These are phyloP conservation scores for Yamadazyma nakazawae DNA, from an alignment of 805 yeast species.

Conservation along the genomic window DNA sequence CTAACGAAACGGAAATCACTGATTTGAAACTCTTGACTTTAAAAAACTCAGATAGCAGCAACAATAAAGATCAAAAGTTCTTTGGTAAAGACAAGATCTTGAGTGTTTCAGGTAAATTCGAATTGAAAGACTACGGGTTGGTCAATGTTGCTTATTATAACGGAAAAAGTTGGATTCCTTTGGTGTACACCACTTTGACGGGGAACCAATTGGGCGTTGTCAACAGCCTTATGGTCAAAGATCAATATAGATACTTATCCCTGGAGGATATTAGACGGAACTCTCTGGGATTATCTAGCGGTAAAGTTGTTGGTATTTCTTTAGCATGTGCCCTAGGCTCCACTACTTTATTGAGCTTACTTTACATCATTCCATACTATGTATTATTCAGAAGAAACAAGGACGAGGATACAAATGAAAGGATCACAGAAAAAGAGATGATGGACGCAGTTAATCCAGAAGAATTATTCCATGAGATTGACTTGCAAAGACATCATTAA, in stretches of 20 bases:
- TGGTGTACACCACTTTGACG: conserved; percentile 30
- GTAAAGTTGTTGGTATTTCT: conserved; percentile 44
- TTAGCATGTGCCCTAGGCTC: conserved; percentile 46
- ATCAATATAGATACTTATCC: conserved; percentile 32
- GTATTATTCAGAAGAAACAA: conserved; percentile 29
- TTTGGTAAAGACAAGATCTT: conserved; percentile 46
- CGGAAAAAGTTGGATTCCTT: conserved; percentile 68
- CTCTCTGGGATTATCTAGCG: conserved; percentile 26
- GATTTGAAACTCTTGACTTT: conserved; percentile 45
- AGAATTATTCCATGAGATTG: conserved; percentile 44
- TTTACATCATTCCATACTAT: conserved; percentile 40
- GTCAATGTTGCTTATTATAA: conserved; percentile 63
- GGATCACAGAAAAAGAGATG: conserved; percentile 44
- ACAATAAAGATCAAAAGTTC: conserved; percentile 30
- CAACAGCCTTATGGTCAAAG: conserved; percentile 32
- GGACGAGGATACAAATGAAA: conserved; percentile 21
- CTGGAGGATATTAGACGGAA: conserved; percentile 27
- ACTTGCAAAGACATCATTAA: conserved; percentile 33
- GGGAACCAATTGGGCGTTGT: conserved; percentile 25
- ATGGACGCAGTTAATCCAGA: conserved; percentile 43
- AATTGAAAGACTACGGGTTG: conserved; percentile 48
- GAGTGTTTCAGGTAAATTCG: conserved; percentile 56
- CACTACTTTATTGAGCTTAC: conserved; percentile 37
- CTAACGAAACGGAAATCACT: conserved; percentile 33
- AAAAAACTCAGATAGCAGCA: conserved; percentile 17